phyloP scores from a whole-genome alignment of 2,329 filamentous ascomycete species.

The Tothia fuscella region DNA sequence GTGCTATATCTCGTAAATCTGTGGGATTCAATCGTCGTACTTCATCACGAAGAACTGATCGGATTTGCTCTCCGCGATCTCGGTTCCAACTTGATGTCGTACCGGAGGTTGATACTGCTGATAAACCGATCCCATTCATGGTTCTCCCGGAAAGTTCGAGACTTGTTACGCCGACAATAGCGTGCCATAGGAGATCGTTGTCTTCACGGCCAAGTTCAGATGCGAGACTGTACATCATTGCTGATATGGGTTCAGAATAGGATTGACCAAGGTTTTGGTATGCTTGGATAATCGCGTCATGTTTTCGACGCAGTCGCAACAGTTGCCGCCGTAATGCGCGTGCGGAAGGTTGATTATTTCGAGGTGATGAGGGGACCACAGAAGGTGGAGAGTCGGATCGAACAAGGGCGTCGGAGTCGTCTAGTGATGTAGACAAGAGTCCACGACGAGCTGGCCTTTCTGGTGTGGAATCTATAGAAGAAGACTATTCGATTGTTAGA shows the following conservation, averaged over 20 bases:
- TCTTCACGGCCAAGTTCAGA: slow-evolving; percentile 93
- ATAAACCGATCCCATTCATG: slow-evolving; percentile 60
- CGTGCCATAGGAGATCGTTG: slow-evolving; percentile 89
- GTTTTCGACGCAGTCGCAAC: slow-evolving; percentile 60
- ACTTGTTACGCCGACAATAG: slow-evolving; percentile 89
- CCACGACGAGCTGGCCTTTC: slow-evolving; percentile 48
- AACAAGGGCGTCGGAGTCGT: slow-evolving; percentile 22
- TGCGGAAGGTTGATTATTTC: slow-evolving; percentile 51
- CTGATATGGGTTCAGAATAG: slow-evolving; percentile 89
- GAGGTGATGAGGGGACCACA: slow-evolving; percentile 21
- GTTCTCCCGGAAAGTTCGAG: slow-evolving; percentile 84
- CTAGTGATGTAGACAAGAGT: slow-evolving; percentile 29
- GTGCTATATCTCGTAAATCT: slow-evolving; percentile 43
- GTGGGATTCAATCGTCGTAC: slow-evolving; percentile 86
- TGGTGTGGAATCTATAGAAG: slow-evolving; percentile 57
- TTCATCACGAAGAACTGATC: slow-evolving; percentile 80
- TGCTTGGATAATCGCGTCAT: slow-evolving; percentile 61
- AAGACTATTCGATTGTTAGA: slow-evolving; percentile 37
- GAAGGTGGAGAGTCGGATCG: slow-evolving; percentile 26
- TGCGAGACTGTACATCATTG: slow-evolving; percentile 85
- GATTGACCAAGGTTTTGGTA: slow-evolving; percentile 85
- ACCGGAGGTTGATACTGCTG: slow-evolving; percentile 42
- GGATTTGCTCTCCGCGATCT: slow-evolving; percentile 68
- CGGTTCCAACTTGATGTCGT: slow-evolving; percentile 64
- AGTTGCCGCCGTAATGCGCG: slow-evolving; percentile 61